phyloP scores from a whole-genome alignment of 306 rosid species.

The Mimosa bimucronata region DNA sequence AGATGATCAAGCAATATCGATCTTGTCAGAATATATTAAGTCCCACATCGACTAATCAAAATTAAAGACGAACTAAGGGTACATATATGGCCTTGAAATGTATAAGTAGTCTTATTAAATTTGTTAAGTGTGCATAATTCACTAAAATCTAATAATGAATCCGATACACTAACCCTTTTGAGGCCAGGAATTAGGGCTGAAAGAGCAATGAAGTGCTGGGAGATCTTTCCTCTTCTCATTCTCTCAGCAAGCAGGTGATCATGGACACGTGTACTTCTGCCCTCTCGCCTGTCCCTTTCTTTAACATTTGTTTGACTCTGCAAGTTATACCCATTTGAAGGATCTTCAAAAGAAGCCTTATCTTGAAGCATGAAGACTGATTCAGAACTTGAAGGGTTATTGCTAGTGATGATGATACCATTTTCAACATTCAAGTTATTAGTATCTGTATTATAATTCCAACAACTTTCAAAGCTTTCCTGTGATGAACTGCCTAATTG shows the following conservation, averaged over 20 bases:
- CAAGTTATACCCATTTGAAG: slow-evolving; percentile 20
- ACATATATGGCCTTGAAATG: no score
- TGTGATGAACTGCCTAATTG: background rate
- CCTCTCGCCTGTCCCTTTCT: background rate
- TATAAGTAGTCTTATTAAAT: no score
- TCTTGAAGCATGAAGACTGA: background rate
- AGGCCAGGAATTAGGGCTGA: slow-evolving; percentile 76
- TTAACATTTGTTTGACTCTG: slow-evolving; percentile 16
- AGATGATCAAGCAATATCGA: background rate
- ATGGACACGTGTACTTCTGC: slow-evolving; percentile 27
- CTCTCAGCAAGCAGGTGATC: slow-evolving; percentile 83
- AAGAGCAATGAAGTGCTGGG: slow-evolving; percentile 72
- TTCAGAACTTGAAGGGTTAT: background rate
- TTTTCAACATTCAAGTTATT: background rate
- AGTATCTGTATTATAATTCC: background rate
- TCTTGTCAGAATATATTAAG: background rate
- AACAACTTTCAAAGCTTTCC: background rate
- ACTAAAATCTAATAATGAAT: no score
- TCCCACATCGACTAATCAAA: no score
- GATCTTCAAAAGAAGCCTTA: slow-evolving; percentile 1
- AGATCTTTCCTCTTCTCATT: slow-evolving; percentile 72
- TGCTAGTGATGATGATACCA: background rate
- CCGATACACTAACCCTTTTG: slow-evolving; percentile 57
- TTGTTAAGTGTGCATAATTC: no score
- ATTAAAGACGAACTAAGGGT: no score